A percentile compares a stretch with the other conserved stretches of the same genome.
phyloP scores from a whole-genome alignment of 164 flowering plant genomes.

The Cinnamomum chago region DNA sequence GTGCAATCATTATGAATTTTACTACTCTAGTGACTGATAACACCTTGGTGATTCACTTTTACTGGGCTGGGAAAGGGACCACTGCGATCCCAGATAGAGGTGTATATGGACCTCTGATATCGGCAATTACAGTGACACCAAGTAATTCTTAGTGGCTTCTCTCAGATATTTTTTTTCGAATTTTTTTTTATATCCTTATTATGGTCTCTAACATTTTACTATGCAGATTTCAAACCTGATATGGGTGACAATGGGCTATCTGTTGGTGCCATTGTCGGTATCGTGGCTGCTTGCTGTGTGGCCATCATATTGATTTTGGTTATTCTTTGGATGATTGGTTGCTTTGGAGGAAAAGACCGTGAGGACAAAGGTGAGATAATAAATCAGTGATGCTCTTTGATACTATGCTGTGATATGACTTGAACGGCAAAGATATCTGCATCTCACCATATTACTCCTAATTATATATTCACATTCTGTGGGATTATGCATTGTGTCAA shows the following conservation, averaged over 20 bases:
- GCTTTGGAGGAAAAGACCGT: slow-evolving; percentile 42
- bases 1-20: slow-evolving; percentile 23
- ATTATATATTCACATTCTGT: not conserved
- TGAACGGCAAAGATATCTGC: not conserved
- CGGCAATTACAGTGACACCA: slow-evolving; percentile 74
- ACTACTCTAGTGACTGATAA: slow-evolving; percentile 38
- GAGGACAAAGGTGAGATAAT: slow-evolving; percentile 47
- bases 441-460: not conserved
- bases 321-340: slow-evolving; percentile 43
- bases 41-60: slow-evolving; percentile 68
- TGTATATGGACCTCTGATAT: slow-evolving; percentile 81
- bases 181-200: not conserved
- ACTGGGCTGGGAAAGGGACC: slow-evolving; percentile 89
- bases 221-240: slow-evolving; percentile 51
- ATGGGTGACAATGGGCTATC: slow-evolving; percentile 36
- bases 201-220: not conserved
- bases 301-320: slow-evolving; percentile 29
- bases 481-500: too few species aligned
- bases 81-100: slow-evolving; percentile 59
- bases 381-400: not conserved
- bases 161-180: not conserved
- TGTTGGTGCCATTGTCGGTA: slow-evolving; percentile 63
- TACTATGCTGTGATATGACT: not conserved
- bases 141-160: slow-evolving; percentile 26
- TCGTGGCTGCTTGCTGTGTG: slow-evolving; percentile 44